A percentile compares a stretch with the other conserved stretches of the same genome.
Evolutionary conservation across 2,329 filamentous ascomycete genomes (phyloP).

Genomic region (Intubia oerlemansii): DNA sequence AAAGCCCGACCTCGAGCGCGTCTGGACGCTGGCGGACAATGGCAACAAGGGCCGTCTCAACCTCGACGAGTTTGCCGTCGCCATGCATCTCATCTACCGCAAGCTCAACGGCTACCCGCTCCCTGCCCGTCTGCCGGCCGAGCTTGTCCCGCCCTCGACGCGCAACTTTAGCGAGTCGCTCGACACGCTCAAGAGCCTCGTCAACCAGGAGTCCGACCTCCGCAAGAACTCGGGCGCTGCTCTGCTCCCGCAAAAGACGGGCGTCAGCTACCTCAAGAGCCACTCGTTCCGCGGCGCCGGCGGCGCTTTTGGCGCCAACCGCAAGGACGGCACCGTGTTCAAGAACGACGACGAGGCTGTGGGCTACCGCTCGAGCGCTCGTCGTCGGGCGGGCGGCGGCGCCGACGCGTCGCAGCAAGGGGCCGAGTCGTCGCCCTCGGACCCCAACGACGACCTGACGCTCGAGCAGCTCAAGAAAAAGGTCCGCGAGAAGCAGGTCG

Average conservation of each 20-base stretch:
- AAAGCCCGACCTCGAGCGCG: conserved; percentile 69
- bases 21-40: conserved; percentile 89
- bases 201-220: conserved; percentile 74
- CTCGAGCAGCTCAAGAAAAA: conserved; percentile 82
- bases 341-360: conserved; percentile 90
- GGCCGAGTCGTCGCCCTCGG: conserved; percentile 54
- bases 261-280: conserved; percentile 93
- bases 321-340: conserved; percentile 91
- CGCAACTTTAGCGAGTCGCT: conserved; percentile 86
- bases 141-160: conserved; percentile 86
- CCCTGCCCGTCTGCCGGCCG: conserved; percentile 67
- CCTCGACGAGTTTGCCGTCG: conserved; percentile 91
- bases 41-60: conserved; percentile 88
- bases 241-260: conserved; percentile 82
- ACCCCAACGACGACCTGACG: conserved; percentile 60
- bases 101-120: conserved; percentile 92
- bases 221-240: conserved; percentile 79
- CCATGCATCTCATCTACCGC: conserved; percentile 97
- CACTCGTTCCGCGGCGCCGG: conserved; percentile 65
- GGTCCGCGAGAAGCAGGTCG: conserved; percentile 80
- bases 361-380: conserved; percentile 83
- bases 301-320: conserved; percentile 32
- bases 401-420: conserved; percentile 45
- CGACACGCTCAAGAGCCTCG: conserved; percentile 73
- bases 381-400: conserved; percentile 52